These are phyloP conservation scores for Carallia brachiata DNA, from an alignment of 345 rosid species.

Conservation along the genomic window DNA sequence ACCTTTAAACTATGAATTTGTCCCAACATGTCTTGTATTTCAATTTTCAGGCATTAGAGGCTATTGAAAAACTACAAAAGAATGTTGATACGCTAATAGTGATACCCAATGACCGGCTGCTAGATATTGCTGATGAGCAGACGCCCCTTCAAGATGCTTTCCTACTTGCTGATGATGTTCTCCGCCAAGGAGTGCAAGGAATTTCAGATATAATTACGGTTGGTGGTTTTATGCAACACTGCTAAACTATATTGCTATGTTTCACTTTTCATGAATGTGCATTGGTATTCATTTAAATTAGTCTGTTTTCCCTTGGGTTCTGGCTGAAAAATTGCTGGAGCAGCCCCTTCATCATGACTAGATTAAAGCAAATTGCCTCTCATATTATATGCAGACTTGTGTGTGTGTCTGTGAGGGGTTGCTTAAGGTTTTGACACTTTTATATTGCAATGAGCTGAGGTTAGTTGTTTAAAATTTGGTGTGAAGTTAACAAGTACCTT, in stretches of 20 bases:
- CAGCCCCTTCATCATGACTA: not conserved
- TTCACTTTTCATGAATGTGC: not conserved
- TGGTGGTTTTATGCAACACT: slow-evolving; percentile 22
- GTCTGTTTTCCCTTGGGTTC: not conserved
- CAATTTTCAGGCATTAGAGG: slow-evolving; percentile 77
- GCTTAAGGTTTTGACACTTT: too few species aligned
- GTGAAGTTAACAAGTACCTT: not conserved
- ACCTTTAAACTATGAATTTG: not conserved
- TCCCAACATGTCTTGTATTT: not conserved
- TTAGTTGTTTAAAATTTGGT: not conserved
- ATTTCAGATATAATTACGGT: slow-evolving; percentile 96
- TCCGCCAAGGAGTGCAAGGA: slow-evolving; percentile 99
- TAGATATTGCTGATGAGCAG: slow-evolving; percentile 98
- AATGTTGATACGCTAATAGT: slow-evolving; percentile 95
- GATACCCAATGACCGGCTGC: slow-evolving; percentile 94
- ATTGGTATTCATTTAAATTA: not conserved
- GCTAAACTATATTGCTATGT: not conserved
- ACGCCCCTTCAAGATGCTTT: slow-evolving; percentile 97
- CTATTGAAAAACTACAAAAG: slow-evolving; percentile 90
- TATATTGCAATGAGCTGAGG: too few species aligned
- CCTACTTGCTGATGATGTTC: slow-evolving; percentile 96
- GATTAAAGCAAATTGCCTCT: not conserved
- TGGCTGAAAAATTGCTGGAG: too few species aligned
- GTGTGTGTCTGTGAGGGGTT: too few species aligned
- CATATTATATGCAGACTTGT: too few species aligned